A percentile compares a stretch with the other conserved stretches of the same genome.
These are phyloP conservation scores for Xylaria sp. DNA, from an alignment of 2,329 filamentous ascomycete species.

Conservation along the genomic window DNA sequence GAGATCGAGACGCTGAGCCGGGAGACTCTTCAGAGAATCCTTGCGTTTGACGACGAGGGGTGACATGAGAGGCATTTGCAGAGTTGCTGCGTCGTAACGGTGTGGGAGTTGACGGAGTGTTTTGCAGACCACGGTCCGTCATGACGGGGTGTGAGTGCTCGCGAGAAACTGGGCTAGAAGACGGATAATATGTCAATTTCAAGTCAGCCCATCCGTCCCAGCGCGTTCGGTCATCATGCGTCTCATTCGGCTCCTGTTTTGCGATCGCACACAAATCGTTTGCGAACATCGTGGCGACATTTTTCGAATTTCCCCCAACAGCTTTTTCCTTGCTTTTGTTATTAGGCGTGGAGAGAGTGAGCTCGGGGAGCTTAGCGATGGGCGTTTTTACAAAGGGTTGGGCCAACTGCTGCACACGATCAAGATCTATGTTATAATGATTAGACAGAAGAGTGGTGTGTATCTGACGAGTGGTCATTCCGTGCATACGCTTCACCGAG, in stretches of 20 bases:
- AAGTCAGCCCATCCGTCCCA: constrained; percentile 81
- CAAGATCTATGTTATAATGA: constrained; percentile 75
- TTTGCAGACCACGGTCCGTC: constrained; percentile 36
- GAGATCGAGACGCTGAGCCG: constrained; percentile 35
- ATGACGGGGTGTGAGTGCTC: constrained; percentile 25
- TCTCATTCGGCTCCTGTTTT: constrained; percentile 46
- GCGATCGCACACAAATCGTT: constrained; percentile 77
- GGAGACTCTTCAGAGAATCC: constrained; percentile 45
- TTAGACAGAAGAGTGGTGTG: constrained; percentile 71
- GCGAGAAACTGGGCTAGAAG: constrained; percentile 31
- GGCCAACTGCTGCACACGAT: constrained; percentile 79
- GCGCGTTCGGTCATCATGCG: constrained; percentile 27
- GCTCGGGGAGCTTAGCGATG: constrained; percentile 47
- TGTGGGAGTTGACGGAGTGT: constrained; percentile 65
- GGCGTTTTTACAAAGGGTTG: constrained; percentile 73
- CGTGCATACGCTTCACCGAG: constrained; percentile 66
- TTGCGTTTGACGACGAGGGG: constrained; percentile 32
- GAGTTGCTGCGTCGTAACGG: constrained; percentile 67
- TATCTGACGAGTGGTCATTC: constrained; percentile 59
- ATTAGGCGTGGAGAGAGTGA: constrained; percentile 48
- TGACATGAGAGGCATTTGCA: constrained; percentile 38
- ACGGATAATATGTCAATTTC: constrained; percentile 72
- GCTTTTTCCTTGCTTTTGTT: constrained; percentile 73
- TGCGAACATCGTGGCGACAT: constrained; percentile 61
- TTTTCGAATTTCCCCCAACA: constrained; percentile 37